Conservation (phyloP, 352 stramenopile species). For the Pythium oligandrum region DNA sequence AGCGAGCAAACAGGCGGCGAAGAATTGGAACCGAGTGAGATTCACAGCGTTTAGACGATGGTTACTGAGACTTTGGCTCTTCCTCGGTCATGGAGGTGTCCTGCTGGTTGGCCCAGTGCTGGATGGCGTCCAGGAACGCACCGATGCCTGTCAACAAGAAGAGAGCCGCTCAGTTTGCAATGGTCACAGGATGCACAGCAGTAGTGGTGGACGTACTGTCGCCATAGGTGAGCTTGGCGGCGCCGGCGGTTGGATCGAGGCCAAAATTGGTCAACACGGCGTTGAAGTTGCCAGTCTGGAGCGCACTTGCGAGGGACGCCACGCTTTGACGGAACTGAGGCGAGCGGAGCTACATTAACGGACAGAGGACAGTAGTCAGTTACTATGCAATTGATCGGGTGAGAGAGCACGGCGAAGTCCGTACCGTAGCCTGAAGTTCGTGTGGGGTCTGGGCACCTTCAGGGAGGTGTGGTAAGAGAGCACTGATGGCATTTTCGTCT, state of each 20-base stretch:
- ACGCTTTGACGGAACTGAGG: constrained; percentile 89
- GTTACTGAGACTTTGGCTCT: background rate
- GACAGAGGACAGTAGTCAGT: background rate
- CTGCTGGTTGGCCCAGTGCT: constrained; percentile 70
- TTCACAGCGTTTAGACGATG: no score
- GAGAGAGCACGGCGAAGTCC: background rate
- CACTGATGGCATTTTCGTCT: constrained; percentile 49
- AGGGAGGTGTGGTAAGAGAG: constrained; percentile 66
- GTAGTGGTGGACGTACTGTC: constrained; percentile 45
- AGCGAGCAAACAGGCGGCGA: no score
- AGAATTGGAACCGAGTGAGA: no score
- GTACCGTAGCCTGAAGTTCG: constrained; percentile 73
- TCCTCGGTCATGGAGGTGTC: constrained; percentile 30
- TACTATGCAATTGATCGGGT: no score
- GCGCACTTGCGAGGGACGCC: constrained; percentile 69
- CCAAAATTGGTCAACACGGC: constrained; percentile 89
- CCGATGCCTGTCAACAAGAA: constrained; percentile 45
- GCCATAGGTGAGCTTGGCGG: constrained; percentile 73
- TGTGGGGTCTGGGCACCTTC: constrained; percentile 71
- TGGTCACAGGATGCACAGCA: background rate
- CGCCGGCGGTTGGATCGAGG: constrained; percentile 71
- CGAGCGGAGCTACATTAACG: constrained; percentile 41
- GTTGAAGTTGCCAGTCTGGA: constrained; percentile 90
- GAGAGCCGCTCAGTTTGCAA: background rate
- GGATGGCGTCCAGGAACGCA: constrained; percentile 69